Conservation (phyloP, 2,329 filamentous ascomycete species). For the Fusarium penzigii region DNA sequence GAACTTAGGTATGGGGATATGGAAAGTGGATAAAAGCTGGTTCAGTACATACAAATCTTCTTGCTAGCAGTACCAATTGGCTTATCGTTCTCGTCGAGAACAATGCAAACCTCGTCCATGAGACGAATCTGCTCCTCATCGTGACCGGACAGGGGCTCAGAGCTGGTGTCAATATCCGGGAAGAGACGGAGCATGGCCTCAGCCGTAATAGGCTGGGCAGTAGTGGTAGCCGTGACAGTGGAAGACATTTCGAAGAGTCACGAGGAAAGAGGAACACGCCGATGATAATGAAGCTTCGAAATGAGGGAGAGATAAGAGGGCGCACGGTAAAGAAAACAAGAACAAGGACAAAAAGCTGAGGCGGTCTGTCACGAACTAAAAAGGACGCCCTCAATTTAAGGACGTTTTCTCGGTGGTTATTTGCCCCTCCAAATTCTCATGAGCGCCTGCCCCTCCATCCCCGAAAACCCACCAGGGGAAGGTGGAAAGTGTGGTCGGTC, state of each 20-base stretch:
- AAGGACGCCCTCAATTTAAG: slow-evolving; percentile 26
- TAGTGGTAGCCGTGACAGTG: slow-evolving; percentile 46
- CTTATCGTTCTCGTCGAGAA: slow-evolving; percentile 85
- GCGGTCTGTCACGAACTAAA: slow-evolving; percentile 17
- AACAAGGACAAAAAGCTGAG: slow-evolving; percentile 5
- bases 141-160: slow-evolving; percentile 81
- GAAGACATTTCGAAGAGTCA: slow-evolving; percentile 31
- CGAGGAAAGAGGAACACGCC: not conserved
- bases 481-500: slow-evolving; percentile 2
- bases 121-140: slow-evolving; percentile 96
- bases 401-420: slow-evolving; percentile 18
- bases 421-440: slow-evolving; percentile 26
- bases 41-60: slow-evolving; percentile 78
- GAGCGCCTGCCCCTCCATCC: slow-evolving; percentile 17
- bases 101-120: slow-evolving; percentile 99
- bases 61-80: slow-evolving; percentile 97
- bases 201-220: slow-evolving; percentile 71
- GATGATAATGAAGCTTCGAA: not conserved
- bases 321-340: not conserved
- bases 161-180: slow-evolving; percentile 74
- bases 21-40: not conserved
- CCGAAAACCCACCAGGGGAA: not conserved
- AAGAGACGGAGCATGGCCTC: slow-evolving; percentile 86
- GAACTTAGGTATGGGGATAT: not conserved
- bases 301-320: slow-evolving; percentile 5